Base-by-base conservation (phyloP, 805 yeast genomes). In the Blastobotrys parvus region DNA sequence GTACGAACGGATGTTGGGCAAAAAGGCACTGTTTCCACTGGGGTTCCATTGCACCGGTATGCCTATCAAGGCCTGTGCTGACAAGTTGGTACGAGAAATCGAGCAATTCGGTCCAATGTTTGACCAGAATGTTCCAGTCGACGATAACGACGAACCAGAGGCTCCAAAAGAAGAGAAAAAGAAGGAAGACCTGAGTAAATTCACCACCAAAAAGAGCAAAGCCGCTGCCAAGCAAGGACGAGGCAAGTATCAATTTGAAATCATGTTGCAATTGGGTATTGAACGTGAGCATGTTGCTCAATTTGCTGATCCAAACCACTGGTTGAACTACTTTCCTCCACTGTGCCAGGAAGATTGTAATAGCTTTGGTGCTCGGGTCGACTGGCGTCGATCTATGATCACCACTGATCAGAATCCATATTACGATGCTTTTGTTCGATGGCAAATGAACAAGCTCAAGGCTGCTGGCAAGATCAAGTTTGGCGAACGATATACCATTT, bases 41-140 rank as follows among this genome's bases (percentile, higher is more conserved):
- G 98, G 98, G 39, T 92, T 90, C 82, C 98, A 92, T 68, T 92
- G 98, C 75, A 92, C 98, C 29, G 98, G 98, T 73, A 83, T 92
- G 96, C 97, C 98, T 43, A 92, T 92, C 63, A 66, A 64, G 57
- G 90, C 97, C 22, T 76, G 95, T 58, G 97, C 98, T 39, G 98
- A 90, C 68, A 90, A 92, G 68, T 74, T 92, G 60, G 78, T 77
- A 60, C 80, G 98, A 64, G 98, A 92, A 71, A 72, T 89, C 46
- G 97, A 92, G 68, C 63, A 76, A 63, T 92, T 92, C 61, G 98
- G 98, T 42, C 70, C 66, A 15, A 88, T 86, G 57, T 92, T 84
- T 57, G 69, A 66, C 42, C n/a, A n/a, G n/a, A 48, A 48, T 29
- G 52, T 52, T 35, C 87, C 88, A 46, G 69, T 71, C 23, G 82